Conservation (phyloP, 352 stramenopile species). For the Globisporangium takayamanum region DNA sequence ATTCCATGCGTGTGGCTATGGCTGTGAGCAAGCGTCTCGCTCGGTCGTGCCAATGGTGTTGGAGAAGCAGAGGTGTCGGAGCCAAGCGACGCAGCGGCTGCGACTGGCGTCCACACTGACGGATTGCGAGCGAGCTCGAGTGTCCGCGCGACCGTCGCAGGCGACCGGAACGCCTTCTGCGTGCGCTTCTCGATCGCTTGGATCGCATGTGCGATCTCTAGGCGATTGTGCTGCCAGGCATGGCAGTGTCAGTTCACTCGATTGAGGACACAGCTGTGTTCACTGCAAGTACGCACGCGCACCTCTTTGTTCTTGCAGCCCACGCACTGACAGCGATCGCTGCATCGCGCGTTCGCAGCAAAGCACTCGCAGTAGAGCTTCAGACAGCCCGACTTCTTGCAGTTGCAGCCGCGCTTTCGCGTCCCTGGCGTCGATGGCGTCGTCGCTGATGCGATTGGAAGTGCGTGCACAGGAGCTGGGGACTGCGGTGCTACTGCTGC, state of each 20-base stretch:
- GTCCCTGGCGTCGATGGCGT: background rate
- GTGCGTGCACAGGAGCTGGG: too few relatives aligned
- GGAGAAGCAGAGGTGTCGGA: background rate
- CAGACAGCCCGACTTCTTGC: conserved; percentile 95
- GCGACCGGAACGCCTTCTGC: conserved; percentile 40
- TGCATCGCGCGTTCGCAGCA: conserved; percentile 39
- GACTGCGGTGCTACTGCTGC: too few relatives aligned
- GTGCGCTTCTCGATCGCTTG: conserved; percentile 46
- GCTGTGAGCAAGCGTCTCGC: background rate
- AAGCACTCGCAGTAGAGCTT: conserved; percentile 92
- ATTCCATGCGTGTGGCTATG: conserved; percentile 6
- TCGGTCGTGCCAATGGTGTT: background rate
- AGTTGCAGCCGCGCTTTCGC: conserved; percentile 84
- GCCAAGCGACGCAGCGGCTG: background rate
- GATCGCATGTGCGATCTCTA: conserved; percentile 50
- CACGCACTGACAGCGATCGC: conserved; percentile 64
- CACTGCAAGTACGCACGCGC: background rate
- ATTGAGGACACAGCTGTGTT: too few relatives aligned
- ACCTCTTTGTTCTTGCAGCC: conserved; percentile 68
- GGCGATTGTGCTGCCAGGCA: conserved; percentile 29
- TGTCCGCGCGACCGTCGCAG: conserved; percentile 18
- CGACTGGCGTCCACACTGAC: background rate
- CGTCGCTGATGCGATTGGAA: background rate
- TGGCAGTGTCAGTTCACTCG: background rate
- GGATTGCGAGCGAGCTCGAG: conserved; percentile 16